Conservation (phyloP, 1,284 basidiomycete species). For the Thelephora terrestris region DNA sequence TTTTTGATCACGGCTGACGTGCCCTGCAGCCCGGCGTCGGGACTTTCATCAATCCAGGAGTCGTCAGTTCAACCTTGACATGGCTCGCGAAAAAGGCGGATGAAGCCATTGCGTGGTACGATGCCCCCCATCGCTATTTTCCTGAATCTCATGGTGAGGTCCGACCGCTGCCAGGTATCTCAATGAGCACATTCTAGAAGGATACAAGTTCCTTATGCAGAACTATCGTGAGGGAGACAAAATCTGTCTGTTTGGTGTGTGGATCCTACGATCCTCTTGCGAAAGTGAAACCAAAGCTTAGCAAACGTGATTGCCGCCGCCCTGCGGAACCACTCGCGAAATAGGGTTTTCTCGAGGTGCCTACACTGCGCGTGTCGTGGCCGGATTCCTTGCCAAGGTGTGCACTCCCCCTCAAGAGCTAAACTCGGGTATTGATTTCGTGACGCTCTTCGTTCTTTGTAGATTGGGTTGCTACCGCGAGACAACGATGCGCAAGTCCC, state of each 20-base stretch:
- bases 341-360: constrained; percentile 32
- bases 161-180: constrained; percentile 25
- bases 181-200: constrained; percentile 43
- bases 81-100: constrained; percentile 34
- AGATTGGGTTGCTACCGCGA: constrained; percentile 41
- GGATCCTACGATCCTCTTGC: constrained; percentile 9
- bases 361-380: constrained; percentile 39
- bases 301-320: too few species aligned
- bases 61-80: constrained; percentile 25
- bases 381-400: constrained; percentile 31
- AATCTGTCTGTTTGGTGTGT: constrained; percentile 44
- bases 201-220: constrained; percentile 58
- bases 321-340: background rate
- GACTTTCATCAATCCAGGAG: constrained; percentile 36
- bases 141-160: background rate
- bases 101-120: constrained; percentile 36
- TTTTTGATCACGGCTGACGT: background rate
- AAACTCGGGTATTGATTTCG: background rate
- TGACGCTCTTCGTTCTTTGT: too few species aligned
- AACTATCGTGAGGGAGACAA: constrained; percentile 42
- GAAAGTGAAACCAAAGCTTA: too few species aligned
- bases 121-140: constrained; percentile 4
- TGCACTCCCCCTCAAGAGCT: background rate
- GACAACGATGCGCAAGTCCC: constrained; percentile 44
- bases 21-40: constrained; percentile 30